Evolutionary conservation across 108 stramenopile genomes (phyloP).

Genomic region (Cylindrotheca fusiformis): DNA sequence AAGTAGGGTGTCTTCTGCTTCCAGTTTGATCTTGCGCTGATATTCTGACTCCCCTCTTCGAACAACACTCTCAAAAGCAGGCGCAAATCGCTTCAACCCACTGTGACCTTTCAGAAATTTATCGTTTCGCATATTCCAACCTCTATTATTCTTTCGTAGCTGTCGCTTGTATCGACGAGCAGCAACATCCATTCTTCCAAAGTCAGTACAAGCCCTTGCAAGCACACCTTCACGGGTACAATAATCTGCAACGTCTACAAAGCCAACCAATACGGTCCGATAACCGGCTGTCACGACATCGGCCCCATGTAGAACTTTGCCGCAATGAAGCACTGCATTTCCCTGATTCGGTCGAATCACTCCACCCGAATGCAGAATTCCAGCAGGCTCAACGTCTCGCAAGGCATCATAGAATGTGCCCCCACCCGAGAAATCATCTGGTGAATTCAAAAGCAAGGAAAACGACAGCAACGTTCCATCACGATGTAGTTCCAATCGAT

Average conservation of each 20-base stretch:
- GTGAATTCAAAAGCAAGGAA: slow-evolving; percentile 54
- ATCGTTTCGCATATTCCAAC: slow-evolving; percentile 48
- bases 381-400: slow-evolving; percentile 34
- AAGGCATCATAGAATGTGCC: slow-evolving; percentile 80
- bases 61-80: slow-evolving; percentile 37
- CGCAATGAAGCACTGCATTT: slow-evolving; percentile 60
- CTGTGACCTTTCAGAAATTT: slow-evolving; percentile 37
- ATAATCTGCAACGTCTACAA: slow-evolving; percentile 64
- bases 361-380: slow-evolving; percentile 38
- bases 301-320: slow-evolving; percentile 72
- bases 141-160: slow-evolving; percentile 12
- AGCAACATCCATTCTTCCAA: slow-evolving; percentile 73
- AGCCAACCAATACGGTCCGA: slow-evolving; percentile 67
- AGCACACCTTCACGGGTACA: slow-evolving; percentile 44
- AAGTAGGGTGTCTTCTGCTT: slow-evolving; percentile 60
- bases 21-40: slow-evolving; percentile 43
- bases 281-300: slow-evolving; percentile 59
- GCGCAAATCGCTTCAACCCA: slow-evolving; percentile 23
- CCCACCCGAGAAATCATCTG: slow-evolving; percentile 58
- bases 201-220: slow-evolving; percentile 52
- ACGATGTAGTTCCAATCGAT: slow-evolving; percentile 68
- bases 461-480: slow-evolving; percentile 73
- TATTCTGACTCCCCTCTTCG: slow-evolving; percentile 42
- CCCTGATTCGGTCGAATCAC: slow-evolving; percentile 47
- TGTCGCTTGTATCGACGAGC: slow-evolving; percentile 31